Percentiles rank a stretch among this genome's conserved stretches.
Conservation (phyloP, 2,329 filamentous ascomycete genomes). For the Diaporthe caulivora region DNA sequence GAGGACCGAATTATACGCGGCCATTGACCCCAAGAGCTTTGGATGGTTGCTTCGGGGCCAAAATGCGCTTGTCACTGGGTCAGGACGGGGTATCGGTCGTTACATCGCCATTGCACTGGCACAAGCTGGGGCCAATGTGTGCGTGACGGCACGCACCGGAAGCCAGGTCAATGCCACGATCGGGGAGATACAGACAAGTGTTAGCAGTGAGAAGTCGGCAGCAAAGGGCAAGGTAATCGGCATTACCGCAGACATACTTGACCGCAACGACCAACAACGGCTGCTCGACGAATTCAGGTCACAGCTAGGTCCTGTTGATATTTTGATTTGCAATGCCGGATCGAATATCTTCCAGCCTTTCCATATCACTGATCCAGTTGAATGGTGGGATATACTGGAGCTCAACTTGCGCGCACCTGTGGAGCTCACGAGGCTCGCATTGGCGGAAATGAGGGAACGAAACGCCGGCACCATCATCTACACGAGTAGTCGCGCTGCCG, state of each 20-base stretch:
- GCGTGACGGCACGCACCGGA: conserved; percentile 5
- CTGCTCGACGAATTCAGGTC: not conserved
- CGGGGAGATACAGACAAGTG: not conserved
- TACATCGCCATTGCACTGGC: conserved; percentile 13
- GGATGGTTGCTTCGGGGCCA: not conserved
- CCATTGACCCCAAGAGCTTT: not conserved
- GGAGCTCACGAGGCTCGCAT: conserved; percentile 11
- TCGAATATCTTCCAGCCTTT: conserved; percentile 17
- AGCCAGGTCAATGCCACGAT: not conserved
- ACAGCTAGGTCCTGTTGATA: not conserved
- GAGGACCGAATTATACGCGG: not conserved
- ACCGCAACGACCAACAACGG: conserved; percentile 10
- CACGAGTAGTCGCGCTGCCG: conserved; percentile 12
- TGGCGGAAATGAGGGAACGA: conserved; percentile 9
- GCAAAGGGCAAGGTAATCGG: not conserved
- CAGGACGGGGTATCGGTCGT: conserved; percentile 15
- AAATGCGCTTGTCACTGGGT: conserved; percentile 20
- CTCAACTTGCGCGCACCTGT: conserved; percentile 19
- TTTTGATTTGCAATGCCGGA: conserved; percentile 19
- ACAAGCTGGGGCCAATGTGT: not conserved
- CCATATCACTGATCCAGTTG: conserved; percentile 11
- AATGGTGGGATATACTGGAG: conserved; percentile 25
- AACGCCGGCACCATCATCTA: conserved; percentile 6
- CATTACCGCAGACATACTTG: conserved; percentile 11
- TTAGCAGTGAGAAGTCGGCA: not conserved